A percentile compares a stretch with the other conserved stretches of the same genome.
phyloP scores from a whole-genome alignment of 371 early-diverging fungal species.

The Catenaria anguillulae region DNA sequence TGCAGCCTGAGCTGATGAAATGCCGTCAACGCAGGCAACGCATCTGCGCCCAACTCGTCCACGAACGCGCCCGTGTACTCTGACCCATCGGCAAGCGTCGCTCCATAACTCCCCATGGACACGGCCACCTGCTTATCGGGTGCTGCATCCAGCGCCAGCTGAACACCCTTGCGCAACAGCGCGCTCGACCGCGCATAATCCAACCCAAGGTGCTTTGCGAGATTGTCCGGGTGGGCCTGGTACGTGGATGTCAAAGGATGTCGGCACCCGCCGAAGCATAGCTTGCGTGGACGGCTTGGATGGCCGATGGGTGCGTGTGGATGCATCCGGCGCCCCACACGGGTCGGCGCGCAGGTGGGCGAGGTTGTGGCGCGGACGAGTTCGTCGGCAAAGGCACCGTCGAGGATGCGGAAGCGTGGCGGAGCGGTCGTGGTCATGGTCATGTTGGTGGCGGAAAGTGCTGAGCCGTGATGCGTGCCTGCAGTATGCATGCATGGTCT shows the following conservation, averaged over 20 bases:
- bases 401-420: neutral
- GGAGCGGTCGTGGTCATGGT: no score
- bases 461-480: no score
- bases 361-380: neutral
- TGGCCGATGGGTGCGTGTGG: constrained; percentile 7
- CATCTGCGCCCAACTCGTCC: no score
- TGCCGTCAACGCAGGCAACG: constrained; percentile 4
- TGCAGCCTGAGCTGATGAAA: constrained; percentile 16
- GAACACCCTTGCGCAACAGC: constrained; percentile 8
- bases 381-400: constrained; percentile 2
- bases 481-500: no score
- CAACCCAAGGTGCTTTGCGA: neutral
- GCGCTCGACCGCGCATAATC: neutral
- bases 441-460: no score
- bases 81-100: constrained; percentile 16
- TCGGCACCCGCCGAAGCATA: constrained; percentile 17
- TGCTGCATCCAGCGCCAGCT: constrained; percentile 11
- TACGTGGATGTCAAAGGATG: constrained; percentile 16
- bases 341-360: neutral
- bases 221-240: constrained; percentile 10
- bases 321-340: constrained; percentile 1
- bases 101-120: constrained; percentile 19
- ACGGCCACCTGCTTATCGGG: constrained; percentile 6
- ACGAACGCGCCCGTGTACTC: constrained; percentile 19
- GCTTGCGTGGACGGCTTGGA: constrained; percentile 11